These are phyloP conservation scores for Botrytis elliptica DNA, from an alignment of 2,329 filamentous ascomycete species.

Conservation along the genomic window DNA sequence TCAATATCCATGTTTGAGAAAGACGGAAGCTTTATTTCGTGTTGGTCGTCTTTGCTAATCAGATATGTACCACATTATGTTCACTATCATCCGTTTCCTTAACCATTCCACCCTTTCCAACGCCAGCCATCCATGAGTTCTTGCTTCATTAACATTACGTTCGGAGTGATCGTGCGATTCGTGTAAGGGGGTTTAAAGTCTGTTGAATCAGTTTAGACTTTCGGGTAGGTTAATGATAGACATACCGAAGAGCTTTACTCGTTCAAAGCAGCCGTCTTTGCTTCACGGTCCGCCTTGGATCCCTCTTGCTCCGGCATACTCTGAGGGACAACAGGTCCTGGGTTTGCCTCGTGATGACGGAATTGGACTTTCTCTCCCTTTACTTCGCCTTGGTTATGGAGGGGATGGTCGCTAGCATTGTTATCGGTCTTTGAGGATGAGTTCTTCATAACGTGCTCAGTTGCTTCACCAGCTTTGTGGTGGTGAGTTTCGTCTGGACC, in stretches of 20 bases:
- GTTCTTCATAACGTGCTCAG: constrained; percentile 42
- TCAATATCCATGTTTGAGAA: background rate
- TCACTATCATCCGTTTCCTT: background rate
- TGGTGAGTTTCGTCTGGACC: constrained; percentile 42
- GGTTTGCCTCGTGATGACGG: constrained; percentile 53
- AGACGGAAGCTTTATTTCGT: constrained; percentile 5
- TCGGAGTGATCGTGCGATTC: background rate
- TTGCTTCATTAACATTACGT: constrained; percentile 7
- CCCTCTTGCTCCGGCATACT: constrained; percentile 57
- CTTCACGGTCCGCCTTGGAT: constrained; percentile 66
- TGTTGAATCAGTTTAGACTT: constrained; percentile 5
- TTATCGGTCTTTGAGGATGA: constrained; percentile 40
- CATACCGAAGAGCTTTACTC: constrained; percentile 33
- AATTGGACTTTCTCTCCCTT: constrained; percentile 51
- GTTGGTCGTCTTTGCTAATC: constrained; percentile 6
- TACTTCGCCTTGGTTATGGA: constrained; percentile 40
- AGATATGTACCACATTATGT: background rate
- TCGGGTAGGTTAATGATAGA: background rate
- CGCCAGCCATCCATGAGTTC: constrained; percentile 7
- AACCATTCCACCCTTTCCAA: background rate
- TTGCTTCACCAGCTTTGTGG: constrained; percentile 36
- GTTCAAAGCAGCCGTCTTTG: constrained; percentile 31
- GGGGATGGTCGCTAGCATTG: constrained; percentile 41
- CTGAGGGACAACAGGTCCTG: constrained; percentile 56
- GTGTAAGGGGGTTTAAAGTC: background rate